These are phyloP conservation scores for Ceratobasidium sp. DNA, from an alignment of 1,284 basidiomycete species.

Conservation along the genomic window DNA sequence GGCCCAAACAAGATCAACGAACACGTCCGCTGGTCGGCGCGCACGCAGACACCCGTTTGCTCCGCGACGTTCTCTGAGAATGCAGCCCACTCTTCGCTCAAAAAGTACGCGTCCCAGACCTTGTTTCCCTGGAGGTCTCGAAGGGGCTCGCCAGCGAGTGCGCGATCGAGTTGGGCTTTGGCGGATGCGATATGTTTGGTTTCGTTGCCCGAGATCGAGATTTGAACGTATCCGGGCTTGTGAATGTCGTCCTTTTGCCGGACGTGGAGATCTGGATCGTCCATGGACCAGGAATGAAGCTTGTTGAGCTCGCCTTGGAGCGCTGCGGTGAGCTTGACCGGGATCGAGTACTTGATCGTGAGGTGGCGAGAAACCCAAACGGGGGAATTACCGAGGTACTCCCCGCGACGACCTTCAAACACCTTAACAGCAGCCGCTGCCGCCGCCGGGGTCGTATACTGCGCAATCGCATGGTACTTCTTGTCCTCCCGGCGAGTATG, in stretches of 20 bases:
- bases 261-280: slow-evolving; percentile 37
- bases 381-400: slow-evolving; percentile 22
- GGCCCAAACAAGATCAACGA: slow-evolving; percentile 34
- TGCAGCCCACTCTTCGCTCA: slow-evolving; percentile 4
- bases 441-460: slow-evolving; percentile 32
- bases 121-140: background rate
- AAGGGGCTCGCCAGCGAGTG: slow-evolving; percentile 34
- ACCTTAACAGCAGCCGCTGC: slow-evolving; percentile 37
- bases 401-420: slow-evolving; percentile 12
- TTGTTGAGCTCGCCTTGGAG: slow-evolving; percentile 35
- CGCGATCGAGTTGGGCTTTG: slow-evolving; percentile 40
- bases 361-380: slow-evolving; percentile 31
- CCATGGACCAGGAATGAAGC: slow-evolving; percentile 34
- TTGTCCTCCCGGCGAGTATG: background rate
- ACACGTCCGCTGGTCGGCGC: slow-evolving; percentile 22
- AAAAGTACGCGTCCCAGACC: slow-evolving; percentile 35
- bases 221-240: slow-evolving; percentile 25
- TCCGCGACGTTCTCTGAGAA: slow-evolving; percentile 17
- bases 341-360: slow-evolving; percentile 29
- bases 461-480: slow-evolving; percentile 35
- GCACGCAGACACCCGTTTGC: slow-evolving; percentile 7
- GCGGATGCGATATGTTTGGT: slow-evolving; percentile 15
- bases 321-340: slow-evolving; percentile 24
- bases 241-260: slow-evolving; percentile 9
- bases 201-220: slow-evolving; percentile 30